phyloP scores from a whole-genome alignment of 306 rosid genomes.

The Cucumis hystrix region DNA sequence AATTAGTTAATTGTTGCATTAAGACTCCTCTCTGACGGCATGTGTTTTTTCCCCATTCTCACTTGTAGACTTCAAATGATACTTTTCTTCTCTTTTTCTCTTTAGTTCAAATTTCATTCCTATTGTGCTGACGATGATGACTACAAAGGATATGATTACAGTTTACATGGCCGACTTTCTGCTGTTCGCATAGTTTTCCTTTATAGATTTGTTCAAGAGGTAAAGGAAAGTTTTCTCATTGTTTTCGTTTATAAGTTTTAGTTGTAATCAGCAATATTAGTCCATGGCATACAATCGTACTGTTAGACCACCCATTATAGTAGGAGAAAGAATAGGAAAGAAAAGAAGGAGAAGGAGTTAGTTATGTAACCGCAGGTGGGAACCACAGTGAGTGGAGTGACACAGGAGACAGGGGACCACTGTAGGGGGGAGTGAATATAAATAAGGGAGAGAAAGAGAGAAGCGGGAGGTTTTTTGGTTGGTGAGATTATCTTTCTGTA shows the following conservation, averaged over 20 bases:
- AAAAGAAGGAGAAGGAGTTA: too few species aligned
- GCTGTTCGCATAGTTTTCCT: slow-evolving; percentile 96
- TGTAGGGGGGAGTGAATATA: too few species aligned
- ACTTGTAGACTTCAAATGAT: not conserved
- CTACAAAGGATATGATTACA: slow-evolving; percentile 80
- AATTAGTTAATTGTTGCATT: slow-evolving; percentile 6
- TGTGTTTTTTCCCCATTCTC: slow-evolving; percentile 6
- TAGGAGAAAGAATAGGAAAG: too few species aligned
- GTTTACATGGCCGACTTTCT: slow-evolving; percentile 81
- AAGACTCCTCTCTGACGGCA: not conserved
- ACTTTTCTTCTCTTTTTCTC: slow-evolving; percentile 15
- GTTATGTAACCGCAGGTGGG: too few species aligned
- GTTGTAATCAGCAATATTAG: slow-evolving; percentile 2
- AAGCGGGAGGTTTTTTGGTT: too few species aligned
- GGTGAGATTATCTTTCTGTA: too few species aligned
- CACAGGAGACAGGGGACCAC: too few species aligned
- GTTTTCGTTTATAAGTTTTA: not conserved
- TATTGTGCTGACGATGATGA: slow-evolving; percentile 81
- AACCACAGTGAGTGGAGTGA: too few species aligned
- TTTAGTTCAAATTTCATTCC: slow-evolving; percentile 84
- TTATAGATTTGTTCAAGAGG: slow-evolving; percentile 97
- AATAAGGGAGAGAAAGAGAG: too few species aligned
- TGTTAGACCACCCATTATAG: too few species aligned
- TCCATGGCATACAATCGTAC: not conserved
- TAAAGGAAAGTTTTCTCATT: slow-evolving; percentile 18